phyloP scores from a whole-genome alignment of 2,329 filamentous ascomycete genomes.

The Trichoderma endophyticum region DNA sequence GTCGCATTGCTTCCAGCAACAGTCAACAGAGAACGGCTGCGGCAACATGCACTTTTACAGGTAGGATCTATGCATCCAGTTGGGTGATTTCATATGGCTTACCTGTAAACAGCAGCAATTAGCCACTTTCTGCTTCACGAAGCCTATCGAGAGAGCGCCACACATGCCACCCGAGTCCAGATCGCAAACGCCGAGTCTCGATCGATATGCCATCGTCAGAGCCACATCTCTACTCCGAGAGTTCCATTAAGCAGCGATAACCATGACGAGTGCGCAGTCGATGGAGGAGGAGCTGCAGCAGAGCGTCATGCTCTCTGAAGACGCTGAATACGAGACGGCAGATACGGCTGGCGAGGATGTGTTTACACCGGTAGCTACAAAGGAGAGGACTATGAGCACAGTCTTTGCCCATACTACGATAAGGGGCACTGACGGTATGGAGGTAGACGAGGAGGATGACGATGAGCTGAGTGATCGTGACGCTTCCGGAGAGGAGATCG shows the following conservation, averaged over 20 bases:
- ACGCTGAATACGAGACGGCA: constrained; percentile 41
- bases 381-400: background rate
- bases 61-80: background rate
- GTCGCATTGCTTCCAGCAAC: constrained; percentile 12
- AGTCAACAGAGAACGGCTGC: background rate
- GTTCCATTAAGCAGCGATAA: constrained; percentile 29
- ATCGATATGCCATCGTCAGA: constrained; percentile 32
- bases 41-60: constrained; percentile 3
- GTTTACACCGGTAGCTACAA: constrained; percentile 24
- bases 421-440: background rate
- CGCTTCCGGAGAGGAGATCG: constrained; percentile 41
- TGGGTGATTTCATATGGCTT: background rate
- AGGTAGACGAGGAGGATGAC: constrained; percentile 28
- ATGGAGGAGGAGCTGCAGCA: constrained; percentile 59
- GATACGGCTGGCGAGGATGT: constrained; percentile 32
- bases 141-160: constrained; percentile 17
- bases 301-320: constrained; percentile 51
- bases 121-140: constrained; percentile 17
- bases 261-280: constrained; percentile 51
- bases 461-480: constrained; percentile 39
- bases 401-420: background rate
- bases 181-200: constrained; percentile 23
- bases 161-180: constrained; percentile 26
- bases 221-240: constrained; percentile 18
- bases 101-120: constrained; percentile 14